Base-by-base conservation (phyloP, 441 rosid genomes). In the Adansonia gregorii region DNA sequence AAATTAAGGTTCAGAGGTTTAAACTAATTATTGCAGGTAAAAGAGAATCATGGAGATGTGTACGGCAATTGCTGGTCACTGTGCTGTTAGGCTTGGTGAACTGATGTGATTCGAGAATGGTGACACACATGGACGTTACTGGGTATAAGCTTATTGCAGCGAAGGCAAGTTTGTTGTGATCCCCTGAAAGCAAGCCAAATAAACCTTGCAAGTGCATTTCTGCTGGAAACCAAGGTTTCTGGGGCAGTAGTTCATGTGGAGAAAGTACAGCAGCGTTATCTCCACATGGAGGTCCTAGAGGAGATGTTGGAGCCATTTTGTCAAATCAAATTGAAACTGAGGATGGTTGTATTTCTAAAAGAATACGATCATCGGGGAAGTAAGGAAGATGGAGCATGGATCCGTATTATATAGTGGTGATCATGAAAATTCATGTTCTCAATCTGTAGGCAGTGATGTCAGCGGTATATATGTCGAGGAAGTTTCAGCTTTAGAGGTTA, bases 41-140 rank as follows among this genome's bases (percentile, higher is more conserved):
- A 24, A 24, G 27, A 24, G 76, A 81, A 79, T 60, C 69, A 87
- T 85, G 92, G 88, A 88, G 78, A 80, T 84, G 73, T 85, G 89
- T 61, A 65, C 84, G 31, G 81, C 78, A 24, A 77, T 83, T 55
- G 76, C 82, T 17, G 75, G 83, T 52, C 89, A 88, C 8, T 74
- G 83, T 52, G 87, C 87, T 10, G 73, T 85, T 75, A 79, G 85
- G 60, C 59, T 76, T 43, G 75, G 78, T 67, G 70, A 78, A 31
- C 59, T 77, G 52, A 67, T 39, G 19, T 67, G 75, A 80, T 56
- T 4, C 83, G 19, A 76, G 76, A 69, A 56, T 74, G 3, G 81
- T 81, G 19, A 12, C 81, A 67, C 82, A 14, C 19, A 17, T 17
- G 6, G 19, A 4, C 58, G 58, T 14, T 14, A 52, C 4, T 15